phyloP scores from a whole-genome alignment of 139 green algal genomes.

The Ettlia oleoabundans region DNA sequence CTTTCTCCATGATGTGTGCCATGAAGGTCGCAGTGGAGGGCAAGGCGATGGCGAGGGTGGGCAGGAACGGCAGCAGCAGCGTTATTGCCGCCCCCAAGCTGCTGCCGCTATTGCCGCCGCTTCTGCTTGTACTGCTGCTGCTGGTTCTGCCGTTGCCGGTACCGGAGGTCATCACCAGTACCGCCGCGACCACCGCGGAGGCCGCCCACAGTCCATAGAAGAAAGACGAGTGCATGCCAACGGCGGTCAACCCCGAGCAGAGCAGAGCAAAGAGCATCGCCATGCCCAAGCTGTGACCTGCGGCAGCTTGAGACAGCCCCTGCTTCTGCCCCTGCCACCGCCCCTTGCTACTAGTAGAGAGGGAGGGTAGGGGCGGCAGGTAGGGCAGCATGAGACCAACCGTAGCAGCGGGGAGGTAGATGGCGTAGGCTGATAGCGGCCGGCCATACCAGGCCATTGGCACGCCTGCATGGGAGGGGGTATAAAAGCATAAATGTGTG shows the following conservation, averaged over 20 bases:
- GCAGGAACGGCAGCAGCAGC: slow-evolving; percentile 3
- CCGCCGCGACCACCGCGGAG: not conserved
- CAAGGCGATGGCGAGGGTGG: slow-evolving; percentile 6
- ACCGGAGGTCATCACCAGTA: too few species aligned
- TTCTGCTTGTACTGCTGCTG: too few species aligned
- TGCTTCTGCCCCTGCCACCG: too few species aligned
- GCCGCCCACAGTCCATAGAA: slow-evolving; percentile 45
- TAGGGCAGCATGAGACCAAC: slow-evolving; percentile 61
- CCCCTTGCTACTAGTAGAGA: too few species aligned
- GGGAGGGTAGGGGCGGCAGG: not conserved
- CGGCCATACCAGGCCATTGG: slow-evolving; percentile 70
- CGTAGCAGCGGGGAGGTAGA: slow-evolving; percentile 58
- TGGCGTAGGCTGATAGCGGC: slow-evolving; percentile 40
- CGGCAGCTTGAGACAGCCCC: too few species aligned
- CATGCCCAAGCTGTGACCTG: slow-evolving; percentile 17
- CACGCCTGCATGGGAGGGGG: slow-evolving; percentile 54
- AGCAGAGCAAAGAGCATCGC: slow-evolving; percentile 31
- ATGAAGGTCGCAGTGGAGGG: slow-evolving; percentile 25
- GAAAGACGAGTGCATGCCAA: slow-evolving; percentile 42
- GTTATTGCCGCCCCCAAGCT: not conserved
- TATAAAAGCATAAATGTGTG: not conserved
- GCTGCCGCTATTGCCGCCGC: not conserved
- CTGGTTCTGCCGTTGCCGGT: too few species aligned
- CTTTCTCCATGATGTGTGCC: slow-evolving; percentile 55
- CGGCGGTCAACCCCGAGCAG: slow-evolving; percentile 21